phyloP scores from a whole-genome alignment of 2,329 filamentous ascomycete genomes.

The Curvularia spicifera region DNA sequence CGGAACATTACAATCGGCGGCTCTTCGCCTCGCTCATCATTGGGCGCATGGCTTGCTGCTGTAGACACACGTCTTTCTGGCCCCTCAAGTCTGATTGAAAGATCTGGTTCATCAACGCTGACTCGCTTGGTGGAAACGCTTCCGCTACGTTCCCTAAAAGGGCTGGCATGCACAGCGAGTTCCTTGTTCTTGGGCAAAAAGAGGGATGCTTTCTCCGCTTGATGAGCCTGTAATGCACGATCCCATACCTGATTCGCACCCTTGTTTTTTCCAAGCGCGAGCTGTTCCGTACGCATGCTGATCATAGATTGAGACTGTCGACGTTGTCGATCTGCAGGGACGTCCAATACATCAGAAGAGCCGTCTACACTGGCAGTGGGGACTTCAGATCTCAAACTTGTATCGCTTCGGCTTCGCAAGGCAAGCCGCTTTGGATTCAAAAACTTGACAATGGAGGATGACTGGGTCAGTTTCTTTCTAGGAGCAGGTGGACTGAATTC shows the following conservation, averaged over 20 bases:
- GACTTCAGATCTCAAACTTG: slow-evolving; percentile 25
- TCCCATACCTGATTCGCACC: slow-evolving; percentile 44
- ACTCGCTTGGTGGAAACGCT: slow-evolving; percentile 25
- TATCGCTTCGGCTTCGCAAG: slow-evolving; percentile 43
- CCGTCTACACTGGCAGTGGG: slow-evolving; percentile 27
- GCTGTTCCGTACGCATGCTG: slow-evolving; percentile 39
- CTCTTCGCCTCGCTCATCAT: background rate
- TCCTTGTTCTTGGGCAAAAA: slow-evolving; percentile 44
- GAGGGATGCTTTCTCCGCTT: slow-evolving; percentile 44
- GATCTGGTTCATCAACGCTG: slow-evolving; percentile 12
- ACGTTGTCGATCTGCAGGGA: slow-evolving; percentile 27
- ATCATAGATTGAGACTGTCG: slow-evolving; percentile 41
- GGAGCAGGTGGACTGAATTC: slow-evolving; percentile 45
- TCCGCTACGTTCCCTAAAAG: slow-evolving; percentile 43
- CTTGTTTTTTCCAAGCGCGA: slow-evolving; percentile 31
- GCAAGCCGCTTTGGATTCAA: slow-evolving; percentile 37
- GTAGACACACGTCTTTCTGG: slow-evolving; percentile 17
- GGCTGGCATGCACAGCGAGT: slow-evolving; percentile 33
- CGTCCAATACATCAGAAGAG: slow-evolving; percentile 21
- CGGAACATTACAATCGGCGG: slow-evolving; percentile 10
- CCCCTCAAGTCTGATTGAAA: slow-evolving; percentile 8
- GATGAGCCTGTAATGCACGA: slow-evolving; percentile 45
- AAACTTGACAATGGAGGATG: slow-evolving; percentile 41
- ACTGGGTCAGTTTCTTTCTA: slow-evolving; percentile 32
- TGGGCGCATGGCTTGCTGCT: slow-evolving; percentile 6